Evolutionary conservation across 2,329 filamentous ascomycete genomes (phyloP), one percentile per base, ranked within the genome.

Genomic region (Grosmannia penicillata): DNA sequence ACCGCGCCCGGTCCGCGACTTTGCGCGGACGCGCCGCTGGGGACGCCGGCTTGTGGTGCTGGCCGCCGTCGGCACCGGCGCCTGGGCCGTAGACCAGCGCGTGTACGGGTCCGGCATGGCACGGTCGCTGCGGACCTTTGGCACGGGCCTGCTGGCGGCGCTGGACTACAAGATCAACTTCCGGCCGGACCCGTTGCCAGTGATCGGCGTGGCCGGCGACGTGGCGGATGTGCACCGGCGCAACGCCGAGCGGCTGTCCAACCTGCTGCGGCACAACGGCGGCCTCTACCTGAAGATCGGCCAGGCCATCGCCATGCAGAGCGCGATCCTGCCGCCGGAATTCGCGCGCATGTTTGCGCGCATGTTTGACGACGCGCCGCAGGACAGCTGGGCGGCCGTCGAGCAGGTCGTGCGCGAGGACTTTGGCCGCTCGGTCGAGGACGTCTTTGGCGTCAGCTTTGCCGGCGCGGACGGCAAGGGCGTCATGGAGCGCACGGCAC

Each of bases 101-200:
- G 66, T 82, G 52, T 93, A 91, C 58, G 83, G 85, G 36, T 79
- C 82, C 1, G 80, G 83, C 11, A 61, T 94, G 21, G 75, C 71
- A 27, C 81, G 91, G 40, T 89, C 82, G 19, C 58, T 82, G 30
- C 79, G 81, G 30, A 95, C 91, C 0, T 94, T 96, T 56, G 68
- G 70, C 29, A 75, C 75, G 3, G 89, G 86, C 8, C 62, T 93
- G 10, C 53, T 87, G 33, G 82, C 93, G 14, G 89, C 87, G 1
- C 53, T 87, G 19, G 91, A 98, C 62, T 96, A 98, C 66, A 96
- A 95, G 62, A 66, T 96, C 57, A 96, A 98, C 60, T 98, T 98
- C 58, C 75, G 84, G 6, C 70, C 82, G 6, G 64, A 85, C 47
- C 87, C 89, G 7, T 70, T 78, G 39, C 70, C 36, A 1, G 30